A percentile compares a stretch with the other conserved stretches of the same genome.
Conservation (phyloP, 2,329 filamentous ascomycete species). For the Trichoderma brevicompactum region DNA sequence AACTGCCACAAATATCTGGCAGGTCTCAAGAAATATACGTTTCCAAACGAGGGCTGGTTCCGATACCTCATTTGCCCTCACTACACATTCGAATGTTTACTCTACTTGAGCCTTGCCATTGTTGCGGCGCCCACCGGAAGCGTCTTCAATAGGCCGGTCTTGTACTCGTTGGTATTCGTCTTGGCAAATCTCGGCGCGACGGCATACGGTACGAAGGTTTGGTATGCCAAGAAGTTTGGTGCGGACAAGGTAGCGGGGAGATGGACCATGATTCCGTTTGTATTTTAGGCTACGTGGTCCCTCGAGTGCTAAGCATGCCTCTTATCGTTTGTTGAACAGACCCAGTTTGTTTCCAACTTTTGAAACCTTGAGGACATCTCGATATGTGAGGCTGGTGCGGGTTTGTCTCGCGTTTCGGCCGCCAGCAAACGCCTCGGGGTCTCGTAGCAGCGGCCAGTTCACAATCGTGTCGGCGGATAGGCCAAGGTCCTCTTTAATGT, state of each 20-base stretch:
- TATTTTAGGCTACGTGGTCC: conserved; percentile 53
- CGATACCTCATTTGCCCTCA: conserved; percentile 78
- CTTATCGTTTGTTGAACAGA: conserved; percentile 49
- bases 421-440: conserved; percentile 49
- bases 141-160: conserved; percentile 72
- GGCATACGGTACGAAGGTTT: conserved; percentile 74
- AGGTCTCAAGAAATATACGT: conserved; percentile 76
- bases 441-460: conserved; percentile 72
- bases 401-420: conserved; percentile 62
- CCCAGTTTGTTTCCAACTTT: conserved; percentile 72
- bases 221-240: conserved; percentile 81
- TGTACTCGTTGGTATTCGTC: conserved; percentile 74
- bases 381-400: conserved; percentile 76
- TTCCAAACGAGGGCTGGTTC: conserved; percentile 77
- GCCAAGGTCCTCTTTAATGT: conserved; percentile 67
- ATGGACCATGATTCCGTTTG: conserved; percentile 77
- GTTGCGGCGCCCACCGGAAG: conserved; percentile 70
- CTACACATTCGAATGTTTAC: conserved; percentile 84
- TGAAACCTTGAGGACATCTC: conserved; percentile 84
- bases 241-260: conserved; percentile 61
- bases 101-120: conserved; percentile 80
- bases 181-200: conserved; percentile 80
- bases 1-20: conserved; percentile 72
- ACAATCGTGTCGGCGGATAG: conserved; percentile 66
- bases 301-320: not conserved